These are phyloP conservation scores for Penicillium sp. DNA, from an alignment of 2,329 filamentous ascomycete species.

Conservation along the genomic window DNA sequence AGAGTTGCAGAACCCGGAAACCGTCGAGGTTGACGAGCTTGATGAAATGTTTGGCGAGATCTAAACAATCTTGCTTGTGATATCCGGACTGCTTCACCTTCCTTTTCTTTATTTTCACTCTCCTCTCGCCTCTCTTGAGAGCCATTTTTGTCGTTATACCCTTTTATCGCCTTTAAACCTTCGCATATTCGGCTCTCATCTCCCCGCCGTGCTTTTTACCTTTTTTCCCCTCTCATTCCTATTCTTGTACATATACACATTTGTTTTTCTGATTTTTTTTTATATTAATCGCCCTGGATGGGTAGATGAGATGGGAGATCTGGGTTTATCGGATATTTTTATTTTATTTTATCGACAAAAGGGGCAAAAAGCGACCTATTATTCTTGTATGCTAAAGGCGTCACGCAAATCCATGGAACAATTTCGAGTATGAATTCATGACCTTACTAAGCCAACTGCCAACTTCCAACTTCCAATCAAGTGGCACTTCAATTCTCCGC, in stretches of 20 bases:
- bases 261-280: conserved; percentile 9
- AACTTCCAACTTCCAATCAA: not conserved
- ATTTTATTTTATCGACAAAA: conserved; percentile 2
- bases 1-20: conserved; percentile 73
- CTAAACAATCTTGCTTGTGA: conserved; percentile 42
- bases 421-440: not conserved
- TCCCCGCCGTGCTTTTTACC: conserved; percentile 10
- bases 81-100: not conserved
- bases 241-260: conserved; percentile 27
- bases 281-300: conserved; percentile 23
- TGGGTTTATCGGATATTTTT: conserved; percentile 12
- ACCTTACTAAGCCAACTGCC: not conserved
- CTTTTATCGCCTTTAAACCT: conserved; percentile 10
- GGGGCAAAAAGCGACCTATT: conserved; percentile 15
- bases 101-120: conserved; percentile 10
- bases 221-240: conserved; percentile 14
- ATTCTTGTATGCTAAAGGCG: conserved; percentile 12
- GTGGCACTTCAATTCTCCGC: not conserved
- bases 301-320: conserved; percentile 20
- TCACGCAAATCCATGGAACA: conserved; percentile 13
- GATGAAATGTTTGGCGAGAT: conserved; percentile 81
- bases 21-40: conserved; percentile 88
- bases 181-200: conserved; percentile 9
- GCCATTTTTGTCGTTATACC: conserved; percentile 16
- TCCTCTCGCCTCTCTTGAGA: conserved; percentile 17